phyloP scores from a whole-genome alignment of 805 yeast genomes.

The Cyberlindnera xylosilytica region DNA sequence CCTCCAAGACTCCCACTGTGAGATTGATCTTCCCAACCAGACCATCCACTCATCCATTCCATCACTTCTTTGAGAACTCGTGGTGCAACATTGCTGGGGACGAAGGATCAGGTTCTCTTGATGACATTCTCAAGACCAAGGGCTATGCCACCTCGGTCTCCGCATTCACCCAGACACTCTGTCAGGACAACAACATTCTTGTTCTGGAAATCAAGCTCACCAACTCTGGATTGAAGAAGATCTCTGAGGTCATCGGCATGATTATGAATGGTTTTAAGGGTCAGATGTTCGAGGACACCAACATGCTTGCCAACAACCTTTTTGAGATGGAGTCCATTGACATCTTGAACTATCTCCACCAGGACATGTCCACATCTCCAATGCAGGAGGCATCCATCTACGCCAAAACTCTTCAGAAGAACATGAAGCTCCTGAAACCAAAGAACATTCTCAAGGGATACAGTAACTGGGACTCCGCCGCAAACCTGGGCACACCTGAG shows the following conservation, averaged over 20 bases:
- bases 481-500: slow-evolving; percentile 26
- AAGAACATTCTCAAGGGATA: slow-evolving; percentile 44
- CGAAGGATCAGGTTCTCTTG: slow-evolving; percentile 52
- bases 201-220: slow-evolving; percentile 51
- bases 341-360: slow-evolving; percentile 42
- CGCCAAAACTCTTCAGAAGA: slow-evolving; percentile 38
- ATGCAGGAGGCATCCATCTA: slow-evolving; percentile 47
- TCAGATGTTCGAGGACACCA: slow-evolving; percentile 16
- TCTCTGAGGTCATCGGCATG: slow-evolving; percentile 32
- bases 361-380: slow-evolving; percentile 35
- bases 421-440: slow-evolving; percentile 30
- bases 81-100: slow-evolving; percentile 66
- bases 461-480: slow-evolving; percentile 26
- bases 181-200: slow-evolving; percentile 37
- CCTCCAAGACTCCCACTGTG: slow-evolving; percentile 33
- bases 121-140: slow-evolving; percentile 33
- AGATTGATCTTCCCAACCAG: slow-evolving; percentile 46
- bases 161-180: slow-evolving; percentile 41
- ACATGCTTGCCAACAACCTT: slow-evolving; percentile 37
- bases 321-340: slow-evolving; percentile 48
- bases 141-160: slow-evolving; percentile 37
- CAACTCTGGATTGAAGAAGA: slow-evolving; percentile 38
- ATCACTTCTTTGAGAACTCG: slow-evolving; percentile 31
- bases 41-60: not conserved
- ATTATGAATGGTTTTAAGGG: slow-evolving; percentile 29